These are phyloP conservation scores for Kwoniella heveanensis DNA, from an alignment of 768 basidiomycete species.

Conservation along the genomic window DNA sequence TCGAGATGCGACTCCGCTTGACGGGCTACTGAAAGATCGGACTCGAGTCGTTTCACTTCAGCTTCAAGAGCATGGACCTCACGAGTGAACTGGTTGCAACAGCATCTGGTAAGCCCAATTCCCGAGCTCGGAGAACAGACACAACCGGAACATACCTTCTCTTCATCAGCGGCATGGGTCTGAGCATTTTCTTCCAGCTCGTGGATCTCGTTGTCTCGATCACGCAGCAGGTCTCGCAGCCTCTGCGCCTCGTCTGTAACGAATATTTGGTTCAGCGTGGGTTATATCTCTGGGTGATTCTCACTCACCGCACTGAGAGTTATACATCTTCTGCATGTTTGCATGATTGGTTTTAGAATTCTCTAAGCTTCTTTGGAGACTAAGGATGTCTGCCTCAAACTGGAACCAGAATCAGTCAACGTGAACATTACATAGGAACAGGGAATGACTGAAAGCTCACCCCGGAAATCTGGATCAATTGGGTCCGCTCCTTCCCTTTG, in stretches of 20 bases:
- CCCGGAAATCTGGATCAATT: constrained; percentile 31
- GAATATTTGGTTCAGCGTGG: too few species aligned
- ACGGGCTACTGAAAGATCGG: constrained; percentile 70
- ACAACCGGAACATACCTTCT: constrained; percentile 38
- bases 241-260: constrained; percentile 71
- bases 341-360: constrained; percentile 71
- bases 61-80: constrained; percentile 74
- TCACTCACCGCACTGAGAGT: constrained; percentile 77
- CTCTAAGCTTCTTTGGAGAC: constrained; percentile 73
- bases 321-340: constrained; percentile 80
- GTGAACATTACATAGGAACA: not conserved
- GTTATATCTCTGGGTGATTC: too few species aligned
- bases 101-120: constrained; percentile 20
- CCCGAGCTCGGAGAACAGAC: not conserved
- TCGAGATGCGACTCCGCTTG: constrained; percentile 75
- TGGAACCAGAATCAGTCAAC: constrained; percentile 5
- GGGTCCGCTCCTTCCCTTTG: constrained; percentile 73
- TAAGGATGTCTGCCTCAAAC: constrained; percentile 74
- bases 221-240: constrained; percentile 71
- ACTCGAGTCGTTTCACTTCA: constrained; percentile 69
- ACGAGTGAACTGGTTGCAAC: constrained; percentile 62
- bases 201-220: constrained; percentile 73
- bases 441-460: constrained; percentile 33
- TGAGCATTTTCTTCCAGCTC: constrained; percentile 65
- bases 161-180: constrained; percentile 67